Percentiles rank a stretch among this genome's conserved stretches.
phyloP scores from a whole-genome alignment of 371 early-diverging fungal genomes.

The Mucor mucedo region DNA sequence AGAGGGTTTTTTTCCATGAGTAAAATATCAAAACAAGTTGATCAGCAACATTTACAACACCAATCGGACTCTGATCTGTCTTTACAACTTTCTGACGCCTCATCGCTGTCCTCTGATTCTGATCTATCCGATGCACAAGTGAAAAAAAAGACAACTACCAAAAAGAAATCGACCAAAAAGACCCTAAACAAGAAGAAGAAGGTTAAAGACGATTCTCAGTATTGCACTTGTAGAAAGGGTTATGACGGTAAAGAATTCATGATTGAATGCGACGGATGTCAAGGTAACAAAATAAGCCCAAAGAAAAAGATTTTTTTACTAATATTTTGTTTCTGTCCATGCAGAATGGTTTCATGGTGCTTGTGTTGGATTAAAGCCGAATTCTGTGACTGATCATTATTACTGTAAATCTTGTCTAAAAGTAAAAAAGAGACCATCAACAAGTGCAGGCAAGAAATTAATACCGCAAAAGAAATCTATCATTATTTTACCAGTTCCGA shows the following conservation, averaged over 20 bases:
- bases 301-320: neutral
- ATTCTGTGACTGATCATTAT: constrained; percentile 55
- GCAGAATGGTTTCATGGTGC: constrained; percentile 81
- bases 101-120: constrained; percentile 48
- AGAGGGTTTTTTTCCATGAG: constrained; percentile 2
- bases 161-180: constrained; percentile 25
- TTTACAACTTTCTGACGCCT: constrained; percentile 47
- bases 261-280: constrained; percentile 80
- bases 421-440: constrained; percentile 12
- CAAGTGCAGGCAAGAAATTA: constrained; percentile 11
- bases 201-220: constrained; percentile 34
- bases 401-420: constrained; percentile 53
- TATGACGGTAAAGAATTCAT: constrained; percentile 78
- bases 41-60: constrained; percentile 3
- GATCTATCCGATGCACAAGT: constrained; percentile 13
- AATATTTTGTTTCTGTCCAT: neutral
- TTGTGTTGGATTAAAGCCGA: constrained; percentile 67
- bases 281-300: constrained; percentile 33
- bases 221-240: constrained; percentile 61
- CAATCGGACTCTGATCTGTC: constrained; percentile 39
- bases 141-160: constrained; percentile 7
- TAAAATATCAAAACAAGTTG: constrained; percentile 9
- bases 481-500: constrained; percentile 11
- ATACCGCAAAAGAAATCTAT: constrained; percentile 16
- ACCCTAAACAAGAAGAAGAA: constrained; percentile 24